Evolutionary conservation across 192 early-diverging fungal genomes (phyloP), one percentile per base, ranked within the genome.

Genomic region (Pilaira anomala): DNA sequence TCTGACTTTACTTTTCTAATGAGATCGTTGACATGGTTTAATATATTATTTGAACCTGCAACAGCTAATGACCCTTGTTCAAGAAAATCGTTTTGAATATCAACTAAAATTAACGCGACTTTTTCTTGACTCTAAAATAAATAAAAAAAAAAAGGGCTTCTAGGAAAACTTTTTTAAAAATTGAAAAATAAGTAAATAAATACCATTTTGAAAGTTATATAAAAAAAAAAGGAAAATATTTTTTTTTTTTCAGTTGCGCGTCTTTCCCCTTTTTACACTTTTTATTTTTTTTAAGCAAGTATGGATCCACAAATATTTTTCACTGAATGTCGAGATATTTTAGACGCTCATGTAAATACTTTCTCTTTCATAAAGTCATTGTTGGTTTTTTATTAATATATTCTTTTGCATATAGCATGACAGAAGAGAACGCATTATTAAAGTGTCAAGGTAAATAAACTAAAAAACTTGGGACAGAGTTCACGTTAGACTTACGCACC

Each of bases 1-100:
- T 48, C 18, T 9, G 36, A 45, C 48, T 72, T 61, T 11, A 66
- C 24, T 7, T 24, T 18, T 6, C 36, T 33, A 11, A 57, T 58
- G 9, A 72, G 60, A 5, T 49, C 19, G n/a, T 62, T 54, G 7
- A 72, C 60, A 13, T 22, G 16, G 3, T 64, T 60, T 6, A 72
- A 13, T 21, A 65, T 63, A n/a, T 46, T 21, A 0, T 58, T 49
- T 21, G 70, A 57, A 7, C 55, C 29, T 24, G 50, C 19, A 16
- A 72, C 65, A 14, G 64, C 51, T 19, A 72, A 48, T 18, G 70
- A 54, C 13, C 70, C 70, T 5, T 41, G 40, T 44, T 72, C 65
- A 39, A 72, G 30, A 41, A 72, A 72, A 40, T 72, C 70, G 26
- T 72, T 57, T 39, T 72, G 70, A 26, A 72, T 50, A 45, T 72